Percentiles rank a stretch among this genome's conserved stretches.
These are phyloP conservation scores for Gremmenia infestans DNA, from an alignment of 2,329 filamentous ascomycete species.

Conservation along the genomic window DNA sequence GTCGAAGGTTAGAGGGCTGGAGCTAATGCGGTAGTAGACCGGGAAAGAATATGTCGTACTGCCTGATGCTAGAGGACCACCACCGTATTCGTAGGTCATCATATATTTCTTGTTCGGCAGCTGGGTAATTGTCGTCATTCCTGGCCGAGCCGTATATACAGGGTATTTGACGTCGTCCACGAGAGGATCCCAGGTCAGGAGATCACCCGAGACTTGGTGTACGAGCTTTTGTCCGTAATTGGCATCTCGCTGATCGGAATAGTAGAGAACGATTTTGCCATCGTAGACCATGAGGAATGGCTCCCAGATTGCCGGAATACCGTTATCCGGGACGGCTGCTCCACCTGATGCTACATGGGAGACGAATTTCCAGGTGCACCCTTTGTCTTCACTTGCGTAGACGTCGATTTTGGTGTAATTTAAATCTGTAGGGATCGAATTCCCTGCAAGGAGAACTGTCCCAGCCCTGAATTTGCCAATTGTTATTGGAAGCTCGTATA, in stretches of 20 bases:
- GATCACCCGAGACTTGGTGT: constrained; percentile 50
- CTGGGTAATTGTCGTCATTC: constrained; percentile 59
- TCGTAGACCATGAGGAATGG: constrained; percentile 59
- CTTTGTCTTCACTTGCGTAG: constrained; percentile 58
- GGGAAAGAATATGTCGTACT: constrained; percentile 24
- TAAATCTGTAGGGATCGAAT: constrained; percentile 43
- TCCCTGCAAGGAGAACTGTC: constrained; percentile 54
- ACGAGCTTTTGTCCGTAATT: constrained; percentile 63
- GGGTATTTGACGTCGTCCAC: constrained; percentile 59
- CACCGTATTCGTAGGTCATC: constrained; percentile 52
- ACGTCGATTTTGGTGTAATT: constrained; percentile 63
- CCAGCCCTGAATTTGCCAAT: constrained; percentile 56
- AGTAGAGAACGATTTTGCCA: constrained; percentile 59
- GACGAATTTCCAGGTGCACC: constrained; percentile 61
- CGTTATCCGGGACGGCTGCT: constrained; percentile 54
- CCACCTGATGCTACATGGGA: constrained; percentile 58
- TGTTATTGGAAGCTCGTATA: constrained; percentile 56
- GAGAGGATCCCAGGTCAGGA: constrained; percentile 52
- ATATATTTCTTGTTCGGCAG: constrained; percentile 54
- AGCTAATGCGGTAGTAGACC: constrained; percentile 30
- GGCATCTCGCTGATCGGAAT: constrained; percentile 65
- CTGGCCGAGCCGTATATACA: constrained; percentile 59
- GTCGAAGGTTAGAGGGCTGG: constrained; percentile 28
- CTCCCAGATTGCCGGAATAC: constrained; percentile 67
- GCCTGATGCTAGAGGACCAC: constrained; percentile 17